Base-by-base conservation (phyloP, 768 basidiomycete species). In the Russula abietina region DNA sequence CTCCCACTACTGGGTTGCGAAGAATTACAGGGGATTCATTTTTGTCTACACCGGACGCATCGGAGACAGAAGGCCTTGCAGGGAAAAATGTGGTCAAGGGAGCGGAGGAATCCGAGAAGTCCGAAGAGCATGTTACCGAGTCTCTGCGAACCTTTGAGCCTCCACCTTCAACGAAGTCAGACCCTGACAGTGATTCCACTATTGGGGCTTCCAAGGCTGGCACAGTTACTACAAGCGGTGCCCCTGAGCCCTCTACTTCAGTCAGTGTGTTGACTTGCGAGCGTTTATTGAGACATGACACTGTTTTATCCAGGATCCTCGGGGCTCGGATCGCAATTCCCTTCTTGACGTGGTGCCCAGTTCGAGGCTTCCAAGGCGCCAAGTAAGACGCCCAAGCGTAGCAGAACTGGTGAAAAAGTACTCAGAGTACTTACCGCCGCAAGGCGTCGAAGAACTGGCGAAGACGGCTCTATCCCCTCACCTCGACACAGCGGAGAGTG, bases 321-420 rank as follows among this genome's bases (percentile, higher is more conserved):
- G 30, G 28, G n/a, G 26, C 3, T 1, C 49, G n/a, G 49, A 62
- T 57, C 26, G 17, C 16, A 56, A 49, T 19, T 73, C 68, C 28
- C 67, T 59, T 49, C 53, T 24, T 71, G 73, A 16, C 66, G 71
- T 38, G 24, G 53, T 57, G 38, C 75, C 76, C 43, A 69, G 73
- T 9, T 91, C 89, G 30, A 81, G 83, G 63, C 74, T 91, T 43
- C 89, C 89, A 30, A 80, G 88, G 24, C 80, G 86, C 16, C 69
- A 79, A 9, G 71, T 73, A 1, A 78, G 81, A 54, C 82, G 82
- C 17, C 80, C 86, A 4, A 86, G 78, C 63, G 93, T 97, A 0
- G 91, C 93, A 17, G 92, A 96, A 65, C 76, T 95, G 24, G 89
- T 95, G 17, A 88, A 83, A 65, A 87, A 84, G 59, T 92, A 91